Conservation (phyloP, 805 yeast genomes). For the Nakazawaea laoshanensis region DNA sequence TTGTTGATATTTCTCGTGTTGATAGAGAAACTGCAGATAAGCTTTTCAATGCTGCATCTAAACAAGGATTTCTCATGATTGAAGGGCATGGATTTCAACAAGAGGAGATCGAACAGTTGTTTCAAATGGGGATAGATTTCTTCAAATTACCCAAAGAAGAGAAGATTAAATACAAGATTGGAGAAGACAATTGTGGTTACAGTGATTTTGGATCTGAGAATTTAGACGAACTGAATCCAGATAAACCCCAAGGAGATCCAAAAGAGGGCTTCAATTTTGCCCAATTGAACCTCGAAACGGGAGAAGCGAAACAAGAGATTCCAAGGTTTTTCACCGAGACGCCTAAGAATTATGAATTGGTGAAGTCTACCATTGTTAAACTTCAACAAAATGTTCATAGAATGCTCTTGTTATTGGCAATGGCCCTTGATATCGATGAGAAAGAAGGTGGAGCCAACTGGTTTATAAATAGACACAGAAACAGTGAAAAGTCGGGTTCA, state of each 20-base stretch:
- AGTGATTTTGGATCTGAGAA: conserved; percentile 36
- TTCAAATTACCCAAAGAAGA: conserved; percentile 21
- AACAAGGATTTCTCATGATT: conserved; percentile 41
- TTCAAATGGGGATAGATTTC: conserved; percentile 21
- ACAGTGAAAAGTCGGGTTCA: conserved; percentile 45
- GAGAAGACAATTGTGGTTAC: conserved; percentile 35
- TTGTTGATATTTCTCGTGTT: conserved; percentile 45
- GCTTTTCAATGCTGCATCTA: conserved; percentile 42
- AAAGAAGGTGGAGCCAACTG: conserved; percentile 43
- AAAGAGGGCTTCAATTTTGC: conserved; percentile 59
- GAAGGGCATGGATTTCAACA: conserved; percentile 42
- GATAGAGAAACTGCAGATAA: conserved; percentile 36
- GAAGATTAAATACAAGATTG: conserved; percentile 25
- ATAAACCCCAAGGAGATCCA: conserved; percentile 34
- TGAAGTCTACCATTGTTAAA: conserved; percentile 32
- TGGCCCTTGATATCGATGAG: conserved; percentile 55
- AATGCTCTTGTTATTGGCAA: conserved; percentile 48
- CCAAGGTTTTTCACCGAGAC: conserved; percentile 47
- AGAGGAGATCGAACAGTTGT: conserved; percentile 30
- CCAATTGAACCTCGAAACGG: conserved; percentile 39
- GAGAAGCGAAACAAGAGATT: conserved; percentile 31
- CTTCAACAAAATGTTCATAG: conserved; percentile 40
- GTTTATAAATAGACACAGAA: conserved; percentile 54
- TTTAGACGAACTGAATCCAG: conserved; percentile 25
- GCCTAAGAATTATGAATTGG: conserved; percentile 20